Base-by-base conservation (phyloP, 2,329 filamentous ascomycete genomes). In the Talaromyces rugulosus region DNA sequence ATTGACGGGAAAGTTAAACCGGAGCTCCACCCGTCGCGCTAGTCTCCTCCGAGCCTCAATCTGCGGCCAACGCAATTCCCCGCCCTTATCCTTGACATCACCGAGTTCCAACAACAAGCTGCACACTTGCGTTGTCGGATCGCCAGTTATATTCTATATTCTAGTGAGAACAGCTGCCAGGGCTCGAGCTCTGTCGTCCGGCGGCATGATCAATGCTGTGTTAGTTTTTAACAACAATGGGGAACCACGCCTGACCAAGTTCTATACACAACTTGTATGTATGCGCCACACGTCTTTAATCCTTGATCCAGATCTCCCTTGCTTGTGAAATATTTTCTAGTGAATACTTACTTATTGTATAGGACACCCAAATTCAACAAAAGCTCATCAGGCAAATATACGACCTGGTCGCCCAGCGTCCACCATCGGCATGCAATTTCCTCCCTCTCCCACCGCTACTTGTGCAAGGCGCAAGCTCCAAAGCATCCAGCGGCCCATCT, bases 151-250 rank as follows among this genome's bases (percentile, higher is more conserved):
- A 12, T 47, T 40, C 6, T 47, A 47, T 12, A 12, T 47, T 40
- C 6, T 47, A 47, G 5, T 6, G 42, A 23, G 4, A 47, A 47
- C 14, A 14, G 6, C 7, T 18, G n/a, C 7, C n/a, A 47, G n/a
- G 11, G 44, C n/a, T 47, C 23, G 11, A 27, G 23, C 50, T 33
- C 23, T 33, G 27, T 18, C 34, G 51, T 47, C 44, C 44, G 31
- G 18, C 62, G 74, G 66, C 68, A 99, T 99, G 95, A 98, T 99
- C 78, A 99, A 96, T 83, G 95, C 96, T 34, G 94, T 99, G 65
- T 84, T 99, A 67, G 94, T 99, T 75, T 99, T 99, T 83, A 99
- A 99, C 74, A 96, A 96, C 81, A 92, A 94, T 70, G 95, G 95
- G 66, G 94, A 99, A 78, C 94, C 95, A 42, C 89, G 95, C 61